Evolutionary conservation across 1,139 yeast species (phyloP), one percentile per base, ranked within the genome.

Genomic region (Protomyces inundatus): DNA sequence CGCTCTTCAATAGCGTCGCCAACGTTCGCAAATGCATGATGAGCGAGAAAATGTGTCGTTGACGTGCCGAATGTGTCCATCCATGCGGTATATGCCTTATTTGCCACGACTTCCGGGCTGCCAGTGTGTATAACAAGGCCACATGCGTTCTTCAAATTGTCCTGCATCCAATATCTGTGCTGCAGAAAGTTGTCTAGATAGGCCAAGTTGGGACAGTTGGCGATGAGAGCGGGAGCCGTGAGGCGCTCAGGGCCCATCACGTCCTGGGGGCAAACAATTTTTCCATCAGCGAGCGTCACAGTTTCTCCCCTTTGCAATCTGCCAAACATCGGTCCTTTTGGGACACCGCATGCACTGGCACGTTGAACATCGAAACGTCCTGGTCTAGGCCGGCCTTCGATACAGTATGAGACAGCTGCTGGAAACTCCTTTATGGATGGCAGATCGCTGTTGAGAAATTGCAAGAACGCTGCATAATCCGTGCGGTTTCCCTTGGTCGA

Each of bases 351-450:
- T 45, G 77, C 82, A 42, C 75, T 78, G 0, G 98, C 98, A 69
- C 80, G 84, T 6, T 78, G 76, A 0, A 84, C 82, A 67, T 84
- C 79, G 71, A 95, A 93, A 71, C 82, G 87, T 0, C 99, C 98
- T 69, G 97, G 79, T 0, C 84, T 77, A 0, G 95, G 86, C 46
- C 82, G 77, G 54, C 89, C 81, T 45, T 84, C 80, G 4, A 93
- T 77, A 33, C 88, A 79, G 73, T 87, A 91, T 68, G 83, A 85
- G 0, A 87, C 78, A 0, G 69, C 52, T 14, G 56, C 62, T 10
- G 45, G 51, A 32, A 40, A 58, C 7, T 56, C 56, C n/a, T 10
- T 35, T 14, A 30, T 37, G 4, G 2, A 16, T 33, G 62, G 62
- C 42, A 58, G 35, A 6, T 51, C 56, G 9, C 42, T 35, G 16